Percentiles rank a stretch among this genome's conserved stretches.
phyloP scores from a whole-genome alignment of 164 flowering plant genomes.

The Litsea cubeba region DNA sequence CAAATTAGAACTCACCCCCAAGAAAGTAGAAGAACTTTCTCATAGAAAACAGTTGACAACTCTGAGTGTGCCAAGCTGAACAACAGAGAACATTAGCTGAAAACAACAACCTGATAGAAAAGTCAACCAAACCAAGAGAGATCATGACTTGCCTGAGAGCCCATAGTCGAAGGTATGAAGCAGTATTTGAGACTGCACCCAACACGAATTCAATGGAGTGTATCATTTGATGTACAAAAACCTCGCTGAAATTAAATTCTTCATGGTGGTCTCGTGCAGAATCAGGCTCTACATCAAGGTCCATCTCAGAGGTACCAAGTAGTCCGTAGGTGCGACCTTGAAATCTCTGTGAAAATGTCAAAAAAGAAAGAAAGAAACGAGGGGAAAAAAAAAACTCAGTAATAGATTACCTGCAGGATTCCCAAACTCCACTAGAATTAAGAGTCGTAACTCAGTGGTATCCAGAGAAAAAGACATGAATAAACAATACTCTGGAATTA shows the following conservation, averaged over 20 bases:
- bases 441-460: no score
- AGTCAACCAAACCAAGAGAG: slow-evolving; percentile 4
- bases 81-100: slow-evolving; percentile 10
- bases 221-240: slow-evolving; percentile 94
- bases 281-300: slow-evolving; percentile 74
- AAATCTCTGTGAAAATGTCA: slow-evolving; percentile 54
- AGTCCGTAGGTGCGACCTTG: slow-evolving; percentile 91
- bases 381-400: no score
- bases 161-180: slow-evolving; percentile 96
- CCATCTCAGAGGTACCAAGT: slow-evolving; percentile 74
- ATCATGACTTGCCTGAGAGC: slow-evolving; percentile 61
- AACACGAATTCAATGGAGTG: slow-evolving; percentile 90
- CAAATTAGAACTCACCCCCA: slow-evolving; percentile 64
- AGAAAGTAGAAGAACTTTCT: slow-evolving; percentile 81
- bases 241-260: slow-evolving; percentile 86
- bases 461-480: no score
- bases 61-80: slow-evolving; percentile 95
- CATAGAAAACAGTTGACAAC: slow-evolving; percentile 88
- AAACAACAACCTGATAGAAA: neutral
- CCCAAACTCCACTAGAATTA: no score
- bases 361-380: neutral
- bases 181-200: slow-evolving; percentile 95
- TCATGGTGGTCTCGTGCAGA: slow-evolving; percentile 72
- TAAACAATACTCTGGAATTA: no score
- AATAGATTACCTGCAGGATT: no score